Conservation (phyloP, 2,329 filamentous ascomycete genomes). For the Hymenoscyphus salicellus region DNA sequence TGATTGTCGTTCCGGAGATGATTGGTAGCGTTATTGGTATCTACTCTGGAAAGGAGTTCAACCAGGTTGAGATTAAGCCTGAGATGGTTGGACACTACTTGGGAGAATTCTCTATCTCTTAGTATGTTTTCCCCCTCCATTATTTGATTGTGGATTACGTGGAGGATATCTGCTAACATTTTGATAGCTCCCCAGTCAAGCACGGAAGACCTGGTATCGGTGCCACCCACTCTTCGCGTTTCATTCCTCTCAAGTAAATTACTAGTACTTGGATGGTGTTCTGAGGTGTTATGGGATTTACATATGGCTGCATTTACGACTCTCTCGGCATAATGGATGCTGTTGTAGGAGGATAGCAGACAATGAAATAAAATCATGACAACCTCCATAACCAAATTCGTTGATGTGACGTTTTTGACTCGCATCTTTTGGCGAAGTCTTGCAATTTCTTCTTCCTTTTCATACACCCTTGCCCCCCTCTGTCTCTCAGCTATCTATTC, state of each 20-base stretch:
- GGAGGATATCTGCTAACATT: slow-evolving; percentile 46
- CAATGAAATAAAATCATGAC: slow-evolving; percentile 11
- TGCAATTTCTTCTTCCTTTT: neutral
- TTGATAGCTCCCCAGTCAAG: slow-evolving; percentile 93
- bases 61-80: slow-evolving; percentile 99
- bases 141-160: no score
- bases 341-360: slow-evolving; percentile 10
- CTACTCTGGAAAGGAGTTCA: slow-evolving; percentile 99
- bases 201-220: slow-evolving; percentile 99
- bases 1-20: slow-evolving; percentile 99
- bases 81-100: slow-evolving; percentile 99
- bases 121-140: slow-evolving; percentile 63
- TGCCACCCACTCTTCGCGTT: slow-evolving; percentile 99
- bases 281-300: slow-evolving; percentile 26
- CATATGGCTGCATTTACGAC: slow-evolving; percentile 19
- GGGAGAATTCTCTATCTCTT: slow-evolving; percentile 99
- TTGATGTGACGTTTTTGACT: neutral
- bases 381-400: slow-evolving; percentile 2
- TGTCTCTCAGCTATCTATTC: no score
- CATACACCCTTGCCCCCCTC: no score
- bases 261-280: slow-evolving; percentile 25
- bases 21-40: slow-evolving; percentile 97
- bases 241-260: slow-evolving; percentile 98
- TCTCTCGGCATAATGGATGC: slow-evolving; percentile 10
- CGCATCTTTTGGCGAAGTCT: neutral